Conservation (phyloP, 1,284 basidiomycete species). For the Schizophyllum amplum region DNA sequence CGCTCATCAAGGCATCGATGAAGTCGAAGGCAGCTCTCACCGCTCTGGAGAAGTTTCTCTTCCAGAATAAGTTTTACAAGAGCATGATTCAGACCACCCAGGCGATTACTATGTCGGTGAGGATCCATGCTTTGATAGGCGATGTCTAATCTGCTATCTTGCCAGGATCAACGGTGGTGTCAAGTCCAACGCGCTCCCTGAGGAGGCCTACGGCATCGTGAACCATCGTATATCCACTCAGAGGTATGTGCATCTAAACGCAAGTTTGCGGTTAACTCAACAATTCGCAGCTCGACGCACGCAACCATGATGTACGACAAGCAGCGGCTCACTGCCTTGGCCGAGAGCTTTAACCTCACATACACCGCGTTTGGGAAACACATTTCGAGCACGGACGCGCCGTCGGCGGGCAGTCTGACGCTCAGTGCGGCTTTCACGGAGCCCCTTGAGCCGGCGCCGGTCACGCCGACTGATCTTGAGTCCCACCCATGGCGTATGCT, state of each 20-base stretch:
- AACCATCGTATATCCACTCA: conserved; percentile 53
- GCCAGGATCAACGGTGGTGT: conserved; percentile 43
- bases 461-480: conserved; percentile 30
- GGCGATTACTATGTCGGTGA: conserved; percentile 44
- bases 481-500: conserved; percentile 33
- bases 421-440: conserved; percentile 28
- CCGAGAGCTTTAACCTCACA: conserved; percentile 41
- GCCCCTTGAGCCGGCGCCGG: conserved; percentile 34
- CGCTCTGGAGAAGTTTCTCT: conserved; percentile 25
- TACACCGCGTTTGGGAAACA: conserved; percentile 41
- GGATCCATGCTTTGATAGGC: no score
- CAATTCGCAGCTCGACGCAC: conserved; percentile 28
- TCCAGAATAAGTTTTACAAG: conserved; percentile 16
- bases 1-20: conserved; percentile 16
- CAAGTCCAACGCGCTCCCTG: conserved; percentile 58
- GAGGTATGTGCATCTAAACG: conserved; percentile 24
- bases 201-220: conserved; percentile 43
- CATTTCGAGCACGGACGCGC: conserved; percentile 19
- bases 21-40: conserved; percentile 19
- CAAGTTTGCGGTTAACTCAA: conserved; percentile 4
- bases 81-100: conserved; percentile 44
- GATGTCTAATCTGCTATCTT: no score
- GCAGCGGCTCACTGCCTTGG: conserved; percentile 32
- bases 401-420: conserved; percentile 28
- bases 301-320: conserved; percentile 36